Conservation (phyloP, 1,284 basidiomycete genomes). For the Thecaphora thlaspeos region DNA sequence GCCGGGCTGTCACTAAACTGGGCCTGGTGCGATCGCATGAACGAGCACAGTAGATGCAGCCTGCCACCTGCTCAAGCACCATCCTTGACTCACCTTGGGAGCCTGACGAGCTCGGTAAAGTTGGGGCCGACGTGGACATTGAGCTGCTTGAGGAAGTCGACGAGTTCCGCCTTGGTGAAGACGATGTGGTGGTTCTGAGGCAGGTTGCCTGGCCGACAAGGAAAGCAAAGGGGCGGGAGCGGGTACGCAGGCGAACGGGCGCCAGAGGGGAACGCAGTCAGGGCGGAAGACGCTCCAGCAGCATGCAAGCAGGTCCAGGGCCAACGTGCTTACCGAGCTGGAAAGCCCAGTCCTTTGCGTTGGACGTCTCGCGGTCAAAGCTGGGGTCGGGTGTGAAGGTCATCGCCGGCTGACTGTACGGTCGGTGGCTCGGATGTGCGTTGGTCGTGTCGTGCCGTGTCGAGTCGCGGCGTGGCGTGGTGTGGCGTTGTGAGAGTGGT, state of each 20-base stretch:
- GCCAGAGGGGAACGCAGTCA: neutral
- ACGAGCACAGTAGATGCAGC: no score
- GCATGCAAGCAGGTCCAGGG: no score
- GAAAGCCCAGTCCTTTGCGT: slow-evolving; percentile 51
- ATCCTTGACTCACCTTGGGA: slow-evolving; percentile 34
- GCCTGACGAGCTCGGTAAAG: slow-evolving; percentile 40
- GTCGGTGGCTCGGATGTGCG: no score
- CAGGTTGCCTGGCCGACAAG: slow-evolving; percentile 21
- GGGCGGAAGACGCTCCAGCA: no score
- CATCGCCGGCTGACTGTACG: slow-evolving; percentile 14
- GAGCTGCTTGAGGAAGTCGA: slow-evolving; percentile 49
- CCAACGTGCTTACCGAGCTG: slow-evolving; percentile 45
- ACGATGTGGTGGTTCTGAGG: slow-evolving; percentile 40
- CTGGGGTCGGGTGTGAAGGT: slow-evolving; percentile 37
- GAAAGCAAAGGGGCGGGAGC: no score
- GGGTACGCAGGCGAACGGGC: neutral
- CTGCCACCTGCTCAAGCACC: no score
- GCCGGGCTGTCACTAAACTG: neutral
- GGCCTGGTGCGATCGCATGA: neutral
- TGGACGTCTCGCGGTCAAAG: slow-evolving; percentile 35
- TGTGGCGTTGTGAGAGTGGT: no score
- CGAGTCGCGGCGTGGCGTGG: no score
- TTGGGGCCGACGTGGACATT: slow-evolving; percentile 44
- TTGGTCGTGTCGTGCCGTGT: no score
- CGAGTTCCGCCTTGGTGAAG: slow-evolving; percentile 46